Percentiles rank a stretch among this genome's conserved stretches.
phyloP scores from a whole-genome alignment of 2,329 filamentous ascomycete species.

The Dactylella cylindrospora region DNA sequence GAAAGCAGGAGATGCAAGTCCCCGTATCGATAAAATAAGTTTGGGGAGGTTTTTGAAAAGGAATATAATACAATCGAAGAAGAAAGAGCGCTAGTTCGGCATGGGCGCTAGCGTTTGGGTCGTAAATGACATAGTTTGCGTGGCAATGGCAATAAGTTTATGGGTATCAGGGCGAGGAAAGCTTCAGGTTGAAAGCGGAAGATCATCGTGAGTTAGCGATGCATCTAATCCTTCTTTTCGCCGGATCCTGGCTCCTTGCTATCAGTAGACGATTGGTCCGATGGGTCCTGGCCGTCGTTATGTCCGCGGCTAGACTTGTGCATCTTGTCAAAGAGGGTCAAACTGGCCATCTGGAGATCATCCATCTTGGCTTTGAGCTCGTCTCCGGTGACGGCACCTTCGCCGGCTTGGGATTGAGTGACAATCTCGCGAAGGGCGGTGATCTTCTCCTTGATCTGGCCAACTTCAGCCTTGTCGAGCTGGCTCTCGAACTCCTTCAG shows the following conservation, averaged over 20 bases:
- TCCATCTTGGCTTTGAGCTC: slow-evolving; percentile 99
- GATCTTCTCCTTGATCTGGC: slow-evolving; percentile 93
- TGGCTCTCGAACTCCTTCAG: slow-evolving; percentile 94
- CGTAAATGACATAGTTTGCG: slow-evolving; percentile 19
- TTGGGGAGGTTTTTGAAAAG: slow-evolving; percentile 28
- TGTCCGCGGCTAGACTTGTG: slow-evolving; percentile 76
- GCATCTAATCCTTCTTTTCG: slow-evolving; percentile 66
- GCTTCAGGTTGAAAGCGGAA: slow-evolving; percentile 21
- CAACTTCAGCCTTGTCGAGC: slow-evolving; percentile 94
- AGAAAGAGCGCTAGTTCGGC: slow-evolving; percentile 38
- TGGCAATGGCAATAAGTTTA: slow-evolving; percentile 45
- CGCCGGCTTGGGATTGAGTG: slow-evolving; percentile 89
- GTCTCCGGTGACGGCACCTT: slow-evolving; percentile 78
- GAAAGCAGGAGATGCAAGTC: slow-evolving; percentile 47
- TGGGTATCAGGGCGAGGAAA: slow-evolving; percentile 29
- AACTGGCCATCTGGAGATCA: slow-evolving; percentile 89
- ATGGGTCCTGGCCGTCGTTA: slow-evolving; percentile 62
- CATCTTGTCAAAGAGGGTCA: slow-evolving; percentile 99
- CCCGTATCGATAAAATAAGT: slow-evolving; percentile 45
- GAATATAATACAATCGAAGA: slow-evolving; percentile 48
- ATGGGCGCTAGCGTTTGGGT: no score
- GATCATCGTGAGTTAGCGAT: slow-evolving; percentile 18
- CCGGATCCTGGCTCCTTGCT: slow-evolving; percentile 57
- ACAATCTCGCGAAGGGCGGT: slow-evolving; percentile 80
- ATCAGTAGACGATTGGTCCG: slow-evolving; percentile 62